Evolutionary conservation across 169 alveolate genomes (phyloP).

Genomic region (Toxoplasma gondii): DNA sequence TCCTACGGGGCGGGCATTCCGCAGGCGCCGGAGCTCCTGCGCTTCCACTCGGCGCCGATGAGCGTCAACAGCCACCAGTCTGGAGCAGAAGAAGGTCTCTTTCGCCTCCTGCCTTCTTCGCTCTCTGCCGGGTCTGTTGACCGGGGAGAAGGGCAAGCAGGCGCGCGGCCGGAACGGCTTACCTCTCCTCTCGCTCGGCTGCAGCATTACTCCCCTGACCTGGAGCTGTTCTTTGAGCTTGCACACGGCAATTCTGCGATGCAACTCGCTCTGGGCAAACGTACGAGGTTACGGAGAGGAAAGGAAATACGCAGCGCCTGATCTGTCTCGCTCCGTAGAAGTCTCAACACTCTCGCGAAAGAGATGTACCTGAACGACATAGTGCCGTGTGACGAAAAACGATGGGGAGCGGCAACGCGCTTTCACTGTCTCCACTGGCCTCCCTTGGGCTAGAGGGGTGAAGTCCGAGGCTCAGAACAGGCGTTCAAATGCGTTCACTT

Average conservation of each 20-base stretch:
- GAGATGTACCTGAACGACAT: too few species aligned
- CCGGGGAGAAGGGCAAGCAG: neutral
- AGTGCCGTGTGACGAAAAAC: too few species aligned
- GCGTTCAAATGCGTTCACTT: too few species aligned
- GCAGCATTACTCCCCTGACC: neutral
- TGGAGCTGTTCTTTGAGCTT: neutral
- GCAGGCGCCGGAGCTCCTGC: conserved; percentile 74
- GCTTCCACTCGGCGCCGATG: conserved; percentile 25
- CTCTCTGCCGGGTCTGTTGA: neutral
- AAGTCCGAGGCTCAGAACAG: too few species aligned
- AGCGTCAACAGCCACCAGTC: neutral
- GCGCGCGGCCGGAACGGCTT: neutral
- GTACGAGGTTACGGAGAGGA: neutral
- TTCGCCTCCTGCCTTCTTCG: neutral
- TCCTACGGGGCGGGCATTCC: conserved; percentile 74
- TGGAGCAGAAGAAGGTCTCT: neutral
- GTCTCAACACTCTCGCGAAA: too few species aligned
- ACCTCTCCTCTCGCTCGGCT: neutral
- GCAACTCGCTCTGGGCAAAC: conserved; percentile 19
- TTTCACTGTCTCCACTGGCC: too few species aligned
- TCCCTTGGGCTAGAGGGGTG: too few species aligned
- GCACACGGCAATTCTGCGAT: neutral
- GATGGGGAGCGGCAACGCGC: too few species aligned
- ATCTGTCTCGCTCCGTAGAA: too few species aligned
- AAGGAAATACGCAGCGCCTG: neutral